These are phyloP conservation scores for Paramarasmius palmivorus DNA, from an alignment of 1,284 basidiomycete genomes.

Conservation along the genomic window DNA sequence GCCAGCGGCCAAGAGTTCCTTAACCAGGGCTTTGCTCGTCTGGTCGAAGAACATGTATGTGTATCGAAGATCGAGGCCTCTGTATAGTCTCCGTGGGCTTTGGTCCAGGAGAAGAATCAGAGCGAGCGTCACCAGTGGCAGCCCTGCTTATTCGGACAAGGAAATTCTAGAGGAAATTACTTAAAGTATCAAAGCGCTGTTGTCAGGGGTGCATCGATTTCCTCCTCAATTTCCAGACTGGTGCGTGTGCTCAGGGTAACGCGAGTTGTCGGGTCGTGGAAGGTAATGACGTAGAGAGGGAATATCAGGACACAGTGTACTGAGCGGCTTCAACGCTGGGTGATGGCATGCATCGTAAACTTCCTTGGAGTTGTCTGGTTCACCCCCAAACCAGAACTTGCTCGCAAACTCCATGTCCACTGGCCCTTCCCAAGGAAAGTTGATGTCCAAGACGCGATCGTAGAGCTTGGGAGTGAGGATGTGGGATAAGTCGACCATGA, in stretches of 20 bases:
- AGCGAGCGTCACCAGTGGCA: no score
- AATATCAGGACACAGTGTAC: conserved; percentile 9
- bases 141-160: no score
- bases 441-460: conserved; percentile 1
- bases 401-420: conserved; percentile 11
- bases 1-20: conserved; percentile 2
- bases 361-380: conserved; percentile 8
- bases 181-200: no score
- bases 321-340: conserved; percentile 15
- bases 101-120: conserved; percentile 15
- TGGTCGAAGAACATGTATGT: conserved; percentile 12
- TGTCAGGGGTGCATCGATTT: no score
- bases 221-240: no score
- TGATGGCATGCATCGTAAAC: conserved; percentile 11
- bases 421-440: conserved; percentile 14
- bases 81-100: conserved; percentile 11
- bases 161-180: no score
- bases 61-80: conserved; percentile 11
- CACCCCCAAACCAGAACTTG: conserved; percentile 10
- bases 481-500: conserved; percentile 11
- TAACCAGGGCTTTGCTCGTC: conserved; percentile 7
- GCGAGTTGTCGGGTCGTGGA: conserved; percentile 7
- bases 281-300: conserved; percentile 11
- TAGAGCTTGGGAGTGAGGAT: conserved; percentile 14
- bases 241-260: conserved; percentile 10